A percentile compares a stretch with the other conserved stretches of the same genome.
Conservation (phyloP, 208 protist species). For the Strigomonas culicis region DNA sequence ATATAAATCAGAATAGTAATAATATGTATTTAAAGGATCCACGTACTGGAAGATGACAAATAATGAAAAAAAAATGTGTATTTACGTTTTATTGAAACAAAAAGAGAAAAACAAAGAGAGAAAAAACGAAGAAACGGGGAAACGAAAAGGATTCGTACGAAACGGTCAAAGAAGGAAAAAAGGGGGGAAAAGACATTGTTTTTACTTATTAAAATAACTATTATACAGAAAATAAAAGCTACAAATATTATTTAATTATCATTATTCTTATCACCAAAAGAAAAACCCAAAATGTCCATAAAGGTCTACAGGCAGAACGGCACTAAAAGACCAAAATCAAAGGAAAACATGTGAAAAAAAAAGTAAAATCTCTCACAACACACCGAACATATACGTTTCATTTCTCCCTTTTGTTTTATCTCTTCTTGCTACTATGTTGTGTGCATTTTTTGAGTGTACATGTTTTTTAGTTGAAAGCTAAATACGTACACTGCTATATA, state of each 20-base stretch:
- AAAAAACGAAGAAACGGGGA: not conserved
- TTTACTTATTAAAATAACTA: not conserved
- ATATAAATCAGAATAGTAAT: not conserved
- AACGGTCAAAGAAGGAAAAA: conserved; percentile 2
- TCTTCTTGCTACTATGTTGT: not conserved
- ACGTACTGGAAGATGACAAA: not conserved
- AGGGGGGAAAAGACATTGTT: conserved; percentile 5
- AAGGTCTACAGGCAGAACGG: not conserved
- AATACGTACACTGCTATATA: too few species aligned
- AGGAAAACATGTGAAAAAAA: conserved; percentile 8
- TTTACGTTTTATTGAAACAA: too few species aligned
- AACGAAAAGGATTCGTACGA: conserved; percentile 1
- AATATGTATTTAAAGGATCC: not conserved
- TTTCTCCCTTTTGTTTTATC: conserved; percentile 7
- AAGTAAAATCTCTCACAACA: conserved; percentile 7
- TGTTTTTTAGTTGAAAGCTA: not conserved
- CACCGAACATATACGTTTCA: conserved; percentile 4
- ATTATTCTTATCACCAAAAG: conserved; percentile 13
- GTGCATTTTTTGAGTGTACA: not conserved
- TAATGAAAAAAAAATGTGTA: conserved; percentile 1
- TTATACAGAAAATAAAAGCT: conserved; percentile 9
- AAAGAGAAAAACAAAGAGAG: conserved; percentile 1
- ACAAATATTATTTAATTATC: conserved; percentile 5
- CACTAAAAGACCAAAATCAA: conserved; percentile 13
- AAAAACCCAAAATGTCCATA: conserved; percentile 2